These are phyloP conservation scores for Cichorium intybus DNA, from an alignment of 140 eudicot genomes.

Conservation along the genomic window DNA sequence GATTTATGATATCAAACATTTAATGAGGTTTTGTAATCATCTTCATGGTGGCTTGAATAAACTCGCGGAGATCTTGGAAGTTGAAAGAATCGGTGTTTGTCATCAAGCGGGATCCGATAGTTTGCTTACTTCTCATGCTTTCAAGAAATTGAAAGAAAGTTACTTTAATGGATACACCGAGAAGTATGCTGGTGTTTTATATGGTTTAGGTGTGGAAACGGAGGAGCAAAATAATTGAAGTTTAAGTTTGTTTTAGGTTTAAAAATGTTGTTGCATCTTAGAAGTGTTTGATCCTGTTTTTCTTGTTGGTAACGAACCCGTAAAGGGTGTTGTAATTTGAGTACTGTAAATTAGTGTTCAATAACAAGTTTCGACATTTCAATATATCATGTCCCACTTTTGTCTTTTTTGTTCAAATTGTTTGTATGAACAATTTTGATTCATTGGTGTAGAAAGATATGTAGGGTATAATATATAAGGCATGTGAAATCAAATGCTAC, in stretches of 20 bases:
- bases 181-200: constrained; percentile 50
- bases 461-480: background rate
- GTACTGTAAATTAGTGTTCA: constrained; percentile 50
- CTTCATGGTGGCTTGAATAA: constrained; percentile 64
- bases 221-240: constrained; percentile 23
- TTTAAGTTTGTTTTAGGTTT: constrained; percentile 33
- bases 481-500: background rate
- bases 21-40: constrained; percentile 51
- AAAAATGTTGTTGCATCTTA: constrained; percentile 34
- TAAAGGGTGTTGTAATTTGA: constrained; percentile 45
- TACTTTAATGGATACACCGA: constrained; percentile 47
- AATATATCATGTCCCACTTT: background rate
- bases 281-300: constrained; percentile 25
- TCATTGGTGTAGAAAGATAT: background rate
- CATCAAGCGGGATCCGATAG: constrained; percentile 80
- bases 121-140: constrained; percentile 45
- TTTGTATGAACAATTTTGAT: constrained; percentile 13
- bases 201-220: constrained; percentile 50
- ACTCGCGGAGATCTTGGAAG: constrained; percentile 50
- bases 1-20: constrained; percentile 57
- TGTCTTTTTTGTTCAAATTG: constrained; percentile 14
- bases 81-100: constrained; percentile 49
- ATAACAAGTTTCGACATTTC: constrained; percentile 30
- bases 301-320: constrained; percentile 28
- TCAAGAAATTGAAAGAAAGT: constrained; percentile 56